Percentiles rank a stretch among this genome's conserved stretches.
phyloP scores from a whole-genome alignment of 2,329 filamentous ascomycete species.

The Sporothrix humicola region DNA sequence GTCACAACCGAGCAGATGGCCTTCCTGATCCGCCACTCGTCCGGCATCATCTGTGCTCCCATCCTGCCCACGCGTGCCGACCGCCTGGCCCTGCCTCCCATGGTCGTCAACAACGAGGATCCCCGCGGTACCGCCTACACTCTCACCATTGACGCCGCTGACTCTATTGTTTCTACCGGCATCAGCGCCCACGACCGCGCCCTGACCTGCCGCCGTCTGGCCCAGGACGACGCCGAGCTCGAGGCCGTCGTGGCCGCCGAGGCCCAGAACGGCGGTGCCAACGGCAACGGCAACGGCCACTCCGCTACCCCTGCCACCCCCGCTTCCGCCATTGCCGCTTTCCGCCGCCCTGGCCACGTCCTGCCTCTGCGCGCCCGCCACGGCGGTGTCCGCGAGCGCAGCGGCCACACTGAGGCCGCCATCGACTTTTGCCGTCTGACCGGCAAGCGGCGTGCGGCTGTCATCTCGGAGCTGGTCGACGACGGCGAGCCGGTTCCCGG shows the following conservation, averaged over 20 bases:
- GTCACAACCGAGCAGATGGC: constrained; percentile 90
- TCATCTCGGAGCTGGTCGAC: constrained; percentile 90
- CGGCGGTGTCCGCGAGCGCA: constrained; percentile 79
- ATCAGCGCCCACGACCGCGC: constrained; percentile 89
- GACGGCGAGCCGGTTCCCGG: constrained; percentile 77
- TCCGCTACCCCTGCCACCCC: constrained; percentile 51
- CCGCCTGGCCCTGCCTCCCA: constrained; percentile 80
- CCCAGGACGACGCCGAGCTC: constrained; percentile 45
- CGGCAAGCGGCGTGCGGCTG: constrained; percentile 76
- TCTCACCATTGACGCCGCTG: constrained; percentile 79
- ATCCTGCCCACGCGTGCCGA: constrained; percentile 72
- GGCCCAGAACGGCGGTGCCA: constrained; percentile 9
- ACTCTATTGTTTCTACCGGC: constrained; percentile 79
- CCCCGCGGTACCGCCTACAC: constrained; percentile 93
- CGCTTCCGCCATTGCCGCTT: constrained; percentile 59
- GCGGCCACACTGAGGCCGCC: constrained; percentile 91
- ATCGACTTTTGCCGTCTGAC: constrained; percentile 88
- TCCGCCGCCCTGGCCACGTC: constrained; percentile 87
- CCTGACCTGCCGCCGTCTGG: constrained; percentile 78
- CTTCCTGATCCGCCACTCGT: constrained; percentile 91
- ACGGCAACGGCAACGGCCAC: constrained; percentile 12
- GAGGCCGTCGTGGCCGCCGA: constrained; percentile 27
- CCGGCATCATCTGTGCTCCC: constrained; percentile 90
- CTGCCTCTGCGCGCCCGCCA: constrained; percentile 79
- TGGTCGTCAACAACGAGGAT: constrained; percentile 79